Base-by-base conservation (phyloP, 306 rosid species). In the Vigna reflexopilosa region DNA sequence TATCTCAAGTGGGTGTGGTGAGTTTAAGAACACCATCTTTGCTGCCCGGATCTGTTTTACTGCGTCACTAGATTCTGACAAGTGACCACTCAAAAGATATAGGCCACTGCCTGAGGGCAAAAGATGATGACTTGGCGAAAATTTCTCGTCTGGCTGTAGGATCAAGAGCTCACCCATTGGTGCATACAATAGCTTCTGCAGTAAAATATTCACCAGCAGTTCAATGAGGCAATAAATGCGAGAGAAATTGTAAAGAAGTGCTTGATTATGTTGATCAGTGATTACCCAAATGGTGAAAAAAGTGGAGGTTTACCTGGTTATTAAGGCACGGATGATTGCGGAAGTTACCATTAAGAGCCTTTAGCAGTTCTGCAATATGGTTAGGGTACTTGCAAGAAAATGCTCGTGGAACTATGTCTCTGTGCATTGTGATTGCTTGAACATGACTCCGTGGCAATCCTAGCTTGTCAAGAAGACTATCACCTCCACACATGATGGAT, bases 1-100 rank as follows among this genome's bases (percentile, higher is more conserved):
- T 58, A 89, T 88, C 69, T 92, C 95, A 6, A 92, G 91, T 20
- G 97, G 97, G 77, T 92, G 97, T 1, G 97, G 95, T 6, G 97
- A 80, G 86, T 88, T 92, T 28, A 92, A 72, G 82, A 92, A 92
- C 17, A 69, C 72, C 71, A 77, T 62, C 34, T 84, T 77, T 5
- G 95, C 97, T 34, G 78, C 87, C 11, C 42, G 86, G 30, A 90
- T 87, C 71, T 74, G 84, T 85, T 79, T 89, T 73, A 81, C 84
- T 32, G 78, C 70, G 48, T 77, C 84, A 13, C 54, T 34, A 69
- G 70, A 56, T 22, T 86, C 86, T 7, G 84, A 78, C 28, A 63
- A 17, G 4, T 80, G 67, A 42, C 85, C 75, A 55, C 65, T 83
- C 67, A 92, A 58, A 16, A 85, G 67, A 80, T 92, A 92, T 19